Base-by-base conservation (phyloP, 2,329 filamentous ascomycete genomes). In the Nemania serpens region DNA sequence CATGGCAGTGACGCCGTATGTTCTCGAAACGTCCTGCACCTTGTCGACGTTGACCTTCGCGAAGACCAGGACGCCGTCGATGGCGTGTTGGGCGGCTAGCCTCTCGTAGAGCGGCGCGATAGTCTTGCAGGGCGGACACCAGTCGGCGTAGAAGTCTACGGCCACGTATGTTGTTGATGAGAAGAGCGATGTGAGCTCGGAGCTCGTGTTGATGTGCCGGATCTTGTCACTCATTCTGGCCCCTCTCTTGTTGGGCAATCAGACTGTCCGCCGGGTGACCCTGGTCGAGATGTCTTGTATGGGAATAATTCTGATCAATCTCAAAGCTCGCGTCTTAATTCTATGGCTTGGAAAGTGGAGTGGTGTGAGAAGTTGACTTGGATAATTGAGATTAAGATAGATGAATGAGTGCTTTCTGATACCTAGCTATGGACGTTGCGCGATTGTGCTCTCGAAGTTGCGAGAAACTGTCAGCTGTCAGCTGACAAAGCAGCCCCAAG, bases 101-200 rank as follows among this genome's bases (percentile, higher is more conserved):
- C 79, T 75, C 61, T 68, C 70, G 78, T 81, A 87, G 60, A 82
- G 68, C 63, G 84, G 84, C 20, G 82, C 81, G 70, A 87, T 86
- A 67, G 77, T 76, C 74, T 84, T 84, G 82, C 85, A 87, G 29
- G 84, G 85, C 41, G 78, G 79, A 75, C 84, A 87, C 85, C 85
- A 87, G 69, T 81, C 76, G 60, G 84, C 84, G 75, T 78, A 82
- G 75, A 86, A 85, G 71, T 87, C 83, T 65, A 84, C 74, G 62
- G 81, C 78, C 64, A 86, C 82, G 74, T 81, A 83, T 48, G 77
- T 80, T 49, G 77, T 82, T 10, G 72, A 73, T 15, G 74, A 66
- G 68, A 85, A 70, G 63, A 86, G 81, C 39, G 74, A 68, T 62
- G 82, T 72, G 68, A 86, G 84, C 66, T 84, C 76, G 52, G 75